Evolutionary conservation across 148 eudicot genomes (phyloP).

Genomic region (Chenopodium berlandieri): DNA sequence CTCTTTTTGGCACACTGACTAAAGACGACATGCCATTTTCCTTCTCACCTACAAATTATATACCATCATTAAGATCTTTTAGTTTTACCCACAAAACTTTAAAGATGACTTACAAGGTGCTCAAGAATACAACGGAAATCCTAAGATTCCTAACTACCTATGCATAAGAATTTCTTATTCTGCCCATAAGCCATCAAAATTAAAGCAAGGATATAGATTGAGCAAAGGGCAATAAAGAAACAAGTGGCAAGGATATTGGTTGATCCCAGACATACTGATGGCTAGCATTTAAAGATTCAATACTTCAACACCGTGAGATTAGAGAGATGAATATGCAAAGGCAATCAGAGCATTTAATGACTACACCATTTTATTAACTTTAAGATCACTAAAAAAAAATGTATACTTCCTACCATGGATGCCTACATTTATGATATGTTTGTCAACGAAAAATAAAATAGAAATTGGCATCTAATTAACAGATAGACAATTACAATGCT

Average conservation of each 20-base stretch:
- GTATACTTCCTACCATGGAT: not conserved
- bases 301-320: not conserved
- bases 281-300: not conserved
- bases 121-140: not conserved
- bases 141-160: too few species aligned
- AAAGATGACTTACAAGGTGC: not conserved
- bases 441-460: not conserved
- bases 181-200: not conserved
- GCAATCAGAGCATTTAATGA: not conserved
- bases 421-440: not conserved
- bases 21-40: constrained; percentile 31
- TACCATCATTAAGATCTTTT: not conserved
- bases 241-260: not conserved
- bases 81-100: not conserved
- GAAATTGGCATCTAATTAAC: too few species aligned
- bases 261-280: not conserved
- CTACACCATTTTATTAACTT: too few species aligned
- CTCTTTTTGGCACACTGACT: constrained; percentile 16
- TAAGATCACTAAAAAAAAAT: not conserved
- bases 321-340: not conserved
- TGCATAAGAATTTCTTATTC: too few species aligned
- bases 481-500: too few species aligned
- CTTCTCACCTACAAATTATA: constrained; percentile 34
- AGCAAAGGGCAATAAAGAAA: not conserved
- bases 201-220: not conserved